These are phyloP conservation scores for Saksenaea vasiformis DNA, from an alignment of 371 early-diverging fungal species.

Conservation along the genomic window DNA sequence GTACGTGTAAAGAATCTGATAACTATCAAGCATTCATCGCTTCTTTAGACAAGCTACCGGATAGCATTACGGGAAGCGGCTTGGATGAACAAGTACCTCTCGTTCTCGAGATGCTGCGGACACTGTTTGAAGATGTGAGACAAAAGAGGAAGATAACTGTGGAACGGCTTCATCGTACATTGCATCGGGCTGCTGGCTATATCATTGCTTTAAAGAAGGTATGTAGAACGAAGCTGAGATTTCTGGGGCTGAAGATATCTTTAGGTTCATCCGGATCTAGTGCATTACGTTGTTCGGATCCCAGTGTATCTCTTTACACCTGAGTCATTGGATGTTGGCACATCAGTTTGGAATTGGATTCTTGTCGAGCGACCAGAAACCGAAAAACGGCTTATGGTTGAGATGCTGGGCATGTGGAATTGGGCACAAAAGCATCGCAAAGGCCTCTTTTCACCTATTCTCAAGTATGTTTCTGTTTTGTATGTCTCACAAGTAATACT, in stretches of 20 bases:
- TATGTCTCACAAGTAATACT: neutral
- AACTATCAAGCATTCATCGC: neutral
- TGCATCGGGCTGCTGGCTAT: slow-evolving; percentile 55
- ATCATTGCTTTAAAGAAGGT: slow-evolving; percentile 19
- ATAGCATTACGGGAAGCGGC: slow-evolving; percentile 10
- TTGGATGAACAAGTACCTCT: slow-evolving; percentile 41
- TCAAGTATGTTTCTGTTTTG: slow-evolving; percentile 36
- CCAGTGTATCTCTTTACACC: slow-evolving; percentile 84
- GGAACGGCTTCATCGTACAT: slow-evolving; percentile 48
- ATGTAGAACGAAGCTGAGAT: neutral
- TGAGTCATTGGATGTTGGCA: slow-evolving; percentile 76
- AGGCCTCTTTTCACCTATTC: slow-evolving; percentile 71
- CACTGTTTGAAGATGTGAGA: slow-evolving; percentile 44
- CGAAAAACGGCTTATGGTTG: slow-evolving; percentile 77
- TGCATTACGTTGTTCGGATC: slow-evolving; percentile 82
- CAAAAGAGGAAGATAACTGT: slow-evolving; percentile 43
- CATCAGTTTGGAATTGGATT: slow-evolving; percentile 87
- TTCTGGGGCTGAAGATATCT: slow-evolving; percentile 6
- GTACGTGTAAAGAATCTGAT: neutral
- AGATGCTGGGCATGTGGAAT: slow-evolving; percentile 83
- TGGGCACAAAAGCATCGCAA: slow-evolving; percentile 76
- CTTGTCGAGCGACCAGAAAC: slow-evolving; percentile 75
- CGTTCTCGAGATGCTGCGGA: slow-evolving; percentile 37
- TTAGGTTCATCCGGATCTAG: slow-evolving; percentile 67
- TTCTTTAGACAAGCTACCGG: slow-evolving; percentile 16